Conservation (phyloP, 495 filamentous ascomycete species). For the Lineolata rhizophorae region DNA sequence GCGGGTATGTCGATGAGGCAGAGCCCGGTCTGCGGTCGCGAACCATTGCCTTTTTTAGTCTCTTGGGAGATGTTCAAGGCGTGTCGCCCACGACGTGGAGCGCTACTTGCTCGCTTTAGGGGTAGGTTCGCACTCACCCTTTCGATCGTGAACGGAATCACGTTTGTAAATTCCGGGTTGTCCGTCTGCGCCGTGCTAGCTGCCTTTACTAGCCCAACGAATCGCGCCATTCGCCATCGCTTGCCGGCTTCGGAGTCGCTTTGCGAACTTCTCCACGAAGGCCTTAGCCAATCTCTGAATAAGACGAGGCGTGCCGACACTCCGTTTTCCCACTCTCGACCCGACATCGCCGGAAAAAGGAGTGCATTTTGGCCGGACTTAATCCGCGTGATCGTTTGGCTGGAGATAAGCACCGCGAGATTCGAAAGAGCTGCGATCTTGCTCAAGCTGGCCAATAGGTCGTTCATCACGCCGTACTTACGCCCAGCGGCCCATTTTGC, state of each 20-base stretch:
- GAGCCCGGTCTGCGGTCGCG: too few relatives aligned
- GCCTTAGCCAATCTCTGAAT: slow-evolving; percentile 44
- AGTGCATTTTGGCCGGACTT: slow-evolving; percentile 29
- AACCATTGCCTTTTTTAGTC: too few relatives aligned
- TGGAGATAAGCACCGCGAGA: slow-evolving; percentile 45
- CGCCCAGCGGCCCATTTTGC: slow-evolving; percentile 33
- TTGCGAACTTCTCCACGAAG: slow-evolving; percentile 8
- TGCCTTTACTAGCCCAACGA: slow-evolving; percentile 14
- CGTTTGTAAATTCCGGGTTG: slow-evolving; percentile 11
- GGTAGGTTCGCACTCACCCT: too few relatives aligned
- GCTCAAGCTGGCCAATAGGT: slow-evolving; percentile 31
- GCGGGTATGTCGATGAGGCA: too few relatives aligned
- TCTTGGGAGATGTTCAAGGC: slow-evolving; percentile 7
- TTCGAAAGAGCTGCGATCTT: slow-evolving; percentile 47
- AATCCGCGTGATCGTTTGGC: slow-evolving; percentile 50
- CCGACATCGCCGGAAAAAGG: slow-evolving; percentile 49
- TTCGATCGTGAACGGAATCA: slow-evolving; percentile 13
- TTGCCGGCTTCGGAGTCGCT: slow-evolving; percentile 5
- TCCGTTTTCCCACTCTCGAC: slow-evolving; percentile 44
- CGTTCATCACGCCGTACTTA: slow-evolving; percentile 37
- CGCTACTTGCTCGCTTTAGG: too few relatives aligned
- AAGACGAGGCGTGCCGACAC: slow-evolving; percentile 45
- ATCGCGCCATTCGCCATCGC: slow-evolving; percentile 14
- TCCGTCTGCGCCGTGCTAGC: slow-evolving; percentile 11
- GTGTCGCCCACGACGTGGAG: too few relatives aligned